Conservation (phyloP, 2,329 filamentous ascomycete species). For the Thelonectria discophora region DNA sequence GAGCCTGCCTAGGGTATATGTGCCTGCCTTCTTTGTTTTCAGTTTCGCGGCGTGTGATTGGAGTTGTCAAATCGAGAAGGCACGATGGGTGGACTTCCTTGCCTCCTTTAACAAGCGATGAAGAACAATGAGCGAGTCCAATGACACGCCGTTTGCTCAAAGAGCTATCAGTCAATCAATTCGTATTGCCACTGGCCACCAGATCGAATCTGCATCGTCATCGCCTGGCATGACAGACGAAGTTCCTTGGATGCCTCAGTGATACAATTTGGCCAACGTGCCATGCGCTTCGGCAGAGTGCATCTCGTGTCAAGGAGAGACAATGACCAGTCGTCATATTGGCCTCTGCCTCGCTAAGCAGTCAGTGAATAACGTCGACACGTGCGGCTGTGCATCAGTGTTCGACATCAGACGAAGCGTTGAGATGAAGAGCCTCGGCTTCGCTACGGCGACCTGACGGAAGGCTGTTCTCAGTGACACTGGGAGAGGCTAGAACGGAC, state of each 20-base stretch:
- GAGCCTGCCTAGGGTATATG: background rate
- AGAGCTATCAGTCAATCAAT: no score
- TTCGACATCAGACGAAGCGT: background rate
- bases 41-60: background rate
- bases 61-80: background rate
- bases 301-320: background rate
- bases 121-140: background rate
- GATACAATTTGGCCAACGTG: conserved; percentile 14
- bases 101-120: background rate
- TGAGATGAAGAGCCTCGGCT: background rate
- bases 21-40: background rate
- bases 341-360: background rate
- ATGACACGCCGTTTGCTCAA: background rate
- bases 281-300: conserved; percentile 1
- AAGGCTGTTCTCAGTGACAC: background rate
- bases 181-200: background rate
- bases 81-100: background rate
- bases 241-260: conserved; percentile 1
- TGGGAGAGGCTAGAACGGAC: background rate
- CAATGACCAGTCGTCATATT: background rate
- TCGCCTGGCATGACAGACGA: background rate
- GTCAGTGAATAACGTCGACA: background rate
- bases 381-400: background rate
- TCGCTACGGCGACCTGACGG: background rate
- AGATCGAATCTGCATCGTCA: background rate